Evolutionary conservation across 1,139 yeast genomes (phyloP), one percentile per base, ranked within the genome.

Genomic region (Blastobotrys persicus): DNA sequence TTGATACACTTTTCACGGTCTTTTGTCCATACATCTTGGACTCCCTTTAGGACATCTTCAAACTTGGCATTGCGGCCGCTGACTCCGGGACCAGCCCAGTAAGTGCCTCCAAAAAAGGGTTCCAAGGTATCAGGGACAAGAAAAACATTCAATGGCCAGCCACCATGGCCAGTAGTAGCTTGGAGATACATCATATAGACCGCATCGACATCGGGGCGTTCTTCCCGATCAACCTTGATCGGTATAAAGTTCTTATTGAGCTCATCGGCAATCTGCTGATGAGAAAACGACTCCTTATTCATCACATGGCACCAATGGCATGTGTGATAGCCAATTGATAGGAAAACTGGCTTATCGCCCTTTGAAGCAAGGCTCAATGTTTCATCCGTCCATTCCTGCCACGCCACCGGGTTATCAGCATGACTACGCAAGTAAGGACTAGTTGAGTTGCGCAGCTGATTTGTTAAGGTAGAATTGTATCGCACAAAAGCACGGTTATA

Each of bases 81-180:
- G 9, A 51, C 51, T 3, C 55, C 63, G 1, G 71, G 69, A 2
- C 71, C 69, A 2, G 69, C 63, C 70, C 72, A 69, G 52, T 67
- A 70, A 7, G 70, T 68, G 7, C 73, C 74, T 2, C 70, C 73
- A 49, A 60, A 67, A 20, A 69, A 64, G 7, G 74, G 74, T 40
- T 62, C 62, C 35, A 66, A 59, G 1, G 66, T 49, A 3, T 59
- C 64, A 0, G 74, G 74, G 1, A 63, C 62, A 46, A 70, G 55
- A 49, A 70, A 68, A 4, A 66, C 70, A 49, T 69, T 70, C 46
- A 70, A 53, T 1, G 74, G 74, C 74, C 74, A 70, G n/a, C 74
- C 74, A 12, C 73, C 71, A 2, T 60, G 61, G n/a, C 72, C 73
- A 13, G 57, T 55, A 2, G 68, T 62, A 6, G 67, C 71, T 52